phyloP scores from a whole-genome alignment of 805 yeast species.

The Zygotorulaspora florentina region DNA sequence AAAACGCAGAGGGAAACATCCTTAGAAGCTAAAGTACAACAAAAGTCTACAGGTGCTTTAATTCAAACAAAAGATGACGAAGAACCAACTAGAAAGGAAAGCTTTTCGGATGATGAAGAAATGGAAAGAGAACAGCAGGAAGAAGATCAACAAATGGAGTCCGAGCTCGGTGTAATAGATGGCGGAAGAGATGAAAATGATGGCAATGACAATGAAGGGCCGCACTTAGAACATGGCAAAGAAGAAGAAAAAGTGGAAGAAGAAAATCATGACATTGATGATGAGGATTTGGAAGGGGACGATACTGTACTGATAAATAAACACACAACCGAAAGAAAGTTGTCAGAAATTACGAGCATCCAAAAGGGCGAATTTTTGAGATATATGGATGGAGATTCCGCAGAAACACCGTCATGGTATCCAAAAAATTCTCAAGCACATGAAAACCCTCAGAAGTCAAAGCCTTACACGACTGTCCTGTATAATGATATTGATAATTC shows the following conservation, averaged over 20 bases:
- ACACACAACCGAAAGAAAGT: constrained; percentile 6
- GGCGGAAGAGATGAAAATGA: background rate
- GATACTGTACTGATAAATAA: constrained; percentile 17
- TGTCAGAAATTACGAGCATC: constrained; percentile 21
- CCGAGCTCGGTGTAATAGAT: constrained; percentile 2
- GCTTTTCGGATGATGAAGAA: constrained; percentile 24
- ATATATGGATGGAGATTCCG: constrained; percentile 25
- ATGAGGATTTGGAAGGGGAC: constrained; percentile 14
- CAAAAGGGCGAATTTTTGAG: constrained; percentile 28
- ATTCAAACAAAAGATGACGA: constrained; percentile 5
- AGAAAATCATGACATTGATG: background rate
- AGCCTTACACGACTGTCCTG: constrained; percentile 30
- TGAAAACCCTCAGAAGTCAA: constrained; percentile 14
- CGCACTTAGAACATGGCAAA: background rate
- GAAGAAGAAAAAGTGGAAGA: constrained; percentile 8
- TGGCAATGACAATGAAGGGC: background rate
- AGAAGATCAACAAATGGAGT: constrained; percentile 8
- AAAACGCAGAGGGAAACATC: constrained; percentile 25
- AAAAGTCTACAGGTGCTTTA: constrained; percentile 6
- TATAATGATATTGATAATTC: constrained; percentile 32
- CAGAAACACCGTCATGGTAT: constrained; percentile 21
- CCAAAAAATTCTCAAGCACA: constrained; percentile 10
- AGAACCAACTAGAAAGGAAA: constrained; percentile 21
- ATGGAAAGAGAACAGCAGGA: constrained; percentile 14
- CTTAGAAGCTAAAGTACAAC: constrained; percentile 20